Conservation (phyloP, 768 basidiomycete genomes). For the Mycena floridula region DNA sequence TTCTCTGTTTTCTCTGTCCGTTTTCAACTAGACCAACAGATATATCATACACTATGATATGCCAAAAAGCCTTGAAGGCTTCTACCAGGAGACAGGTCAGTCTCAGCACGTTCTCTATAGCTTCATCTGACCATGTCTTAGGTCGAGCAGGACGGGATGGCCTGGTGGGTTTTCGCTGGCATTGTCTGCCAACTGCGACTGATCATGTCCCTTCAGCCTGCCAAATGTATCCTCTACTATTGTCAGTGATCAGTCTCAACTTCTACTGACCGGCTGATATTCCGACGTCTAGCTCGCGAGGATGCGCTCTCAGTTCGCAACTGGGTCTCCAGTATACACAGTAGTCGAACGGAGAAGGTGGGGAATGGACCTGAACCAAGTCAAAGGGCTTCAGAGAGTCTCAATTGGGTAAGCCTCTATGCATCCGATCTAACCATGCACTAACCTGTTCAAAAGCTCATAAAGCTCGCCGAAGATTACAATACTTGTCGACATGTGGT, state of each 20-base stretch:
- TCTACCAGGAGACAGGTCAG: constrained; percentile 82
- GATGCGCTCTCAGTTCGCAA: constrained; percentile 53
- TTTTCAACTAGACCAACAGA: no score
- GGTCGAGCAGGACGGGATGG: constrained; percentile 81
- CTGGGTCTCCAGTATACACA: constrained; percentile 48
- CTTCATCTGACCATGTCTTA: constrained; percentile 18
- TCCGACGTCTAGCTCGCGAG: constrained; percentile 56
- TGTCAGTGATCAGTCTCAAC: constrained; percentile 44
- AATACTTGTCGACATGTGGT: constrained; percentile 69
- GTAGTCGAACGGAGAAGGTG: constrained; percentile 34
- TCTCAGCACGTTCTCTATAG: not conserved
- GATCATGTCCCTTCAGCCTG: constrained; percentile 47
- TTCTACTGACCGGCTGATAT: not conserved
- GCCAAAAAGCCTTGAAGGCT: constrained; percentile 82
- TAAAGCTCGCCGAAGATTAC: constrained; percentile 52
- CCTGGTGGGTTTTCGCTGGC: constrained; percentile 34
- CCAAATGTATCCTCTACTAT: constrained; percentile 80
- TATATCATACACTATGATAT: constrained; percentile 81
- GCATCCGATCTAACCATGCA: no score
- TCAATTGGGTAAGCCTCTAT: constrained; percentile 59
- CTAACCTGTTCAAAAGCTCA: constrained; percentile 16
- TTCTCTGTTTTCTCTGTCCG: not conserved
- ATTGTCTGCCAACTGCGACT: not conserved
- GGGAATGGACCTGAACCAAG: constrained; percentile 55
- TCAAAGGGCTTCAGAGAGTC: constrained; percentile 60